phyloP scores from a whole-genome alignment of 805 yeast genomes.

The Metschnikowia orientalis region DNA sequence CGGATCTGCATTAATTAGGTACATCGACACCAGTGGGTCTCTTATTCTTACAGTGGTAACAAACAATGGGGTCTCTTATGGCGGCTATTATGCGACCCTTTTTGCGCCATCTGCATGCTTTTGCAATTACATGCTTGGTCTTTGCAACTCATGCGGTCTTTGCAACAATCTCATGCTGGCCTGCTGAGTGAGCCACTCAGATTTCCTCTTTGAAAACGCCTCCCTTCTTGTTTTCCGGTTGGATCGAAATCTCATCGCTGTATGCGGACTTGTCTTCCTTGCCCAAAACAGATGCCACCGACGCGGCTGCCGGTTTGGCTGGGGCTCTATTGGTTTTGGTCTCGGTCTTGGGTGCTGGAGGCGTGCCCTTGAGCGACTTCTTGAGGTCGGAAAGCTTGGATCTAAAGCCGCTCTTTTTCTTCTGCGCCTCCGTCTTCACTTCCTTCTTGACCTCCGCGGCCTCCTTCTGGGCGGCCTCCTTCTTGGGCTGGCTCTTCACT shows the following conservation, averaged over 20 bases:
- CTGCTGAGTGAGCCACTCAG: too few relatives aligned
- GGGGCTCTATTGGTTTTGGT: slow-evolving; percentile 3
- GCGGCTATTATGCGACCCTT: too few relatives aligned
- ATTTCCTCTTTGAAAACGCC: slow-evolving; percentile 43
- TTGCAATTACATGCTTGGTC: too few relatives aligned
- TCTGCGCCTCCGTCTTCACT: slow-evolving; percentile 5
- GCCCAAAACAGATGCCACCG: slow-evolving; percentile 7
- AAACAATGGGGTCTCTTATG: too few relatives aligned
- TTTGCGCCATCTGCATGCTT: too few relatives aligned
- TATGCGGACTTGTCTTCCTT: slow-evolving; percentile 8
- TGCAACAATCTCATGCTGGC: too few relatives aligned
- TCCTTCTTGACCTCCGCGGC: slow-evolving; percentile 1
- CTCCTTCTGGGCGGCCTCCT: neutral
- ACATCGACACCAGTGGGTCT: too few relatives aligned
- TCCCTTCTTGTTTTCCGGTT: slow-evolving; percentile 26
- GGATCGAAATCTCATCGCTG: slow-evolving; percentile 31
- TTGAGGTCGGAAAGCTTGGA: slow-evolving; percentile 11
- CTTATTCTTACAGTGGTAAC: too few relatives aligned
- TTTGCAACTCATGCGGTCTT: too few relatives aligned
- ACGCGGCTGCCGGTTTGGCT: slow-evolving; percentile 11
- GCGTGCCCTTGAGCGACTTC: slow-evolving; percentile 4
- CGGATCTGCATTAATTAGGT: too few relatives aligned
- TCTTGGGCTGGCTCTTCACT: slow-evolving; percentile 2
- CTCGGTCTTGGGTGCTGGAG: neutral
- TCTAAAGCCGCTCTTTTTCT: slow-evolving; percentile 16